These are phyloP conservation scores for Pseudogymnoascus sp. DNA, from an alignment of 2,329 filamentous ascomycete genomes.

Conservation along the genomic window DNA sequence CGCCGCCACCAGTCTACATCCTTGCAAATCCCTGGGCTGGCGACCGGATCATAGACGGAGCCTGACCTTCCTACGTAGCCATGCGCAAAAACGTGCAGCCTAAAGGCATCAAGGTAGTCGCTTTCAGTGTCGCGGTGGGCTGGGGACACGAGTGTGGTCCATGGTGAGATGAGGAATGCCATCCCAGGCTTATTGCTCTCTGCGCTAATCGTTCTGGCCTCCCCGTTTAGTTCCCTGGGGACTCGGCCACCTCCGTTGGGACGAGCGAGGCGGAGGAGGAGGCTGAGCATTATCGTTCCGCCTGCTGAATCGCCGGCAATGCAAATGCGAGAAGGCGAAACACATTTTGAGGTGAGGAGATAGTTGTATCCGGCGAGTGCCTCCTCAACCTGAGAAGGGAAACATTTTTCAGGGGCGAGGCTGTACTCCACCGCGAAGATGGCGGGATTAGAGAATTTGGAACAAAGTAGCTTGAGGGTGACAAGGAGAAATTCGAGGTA, in stretches of 20 bases:
- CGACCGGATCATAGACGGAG: conserved; percentile 43
- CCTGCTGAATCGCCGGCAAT: conserved; percentile 75
- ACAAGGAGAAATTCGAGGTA: conserved; percentile 75
- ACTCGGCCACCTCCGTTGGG: not conserved
- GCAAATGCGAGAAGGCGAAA: conserved; percentile 53
- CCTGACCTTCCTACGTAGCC: conserved; percentile 53
- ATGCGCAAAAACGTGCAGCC: conserved; percentile 59
- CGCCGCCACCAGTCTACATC: conserved; percentile 57
- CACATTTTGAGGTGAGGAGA: conserved; percentile 47
- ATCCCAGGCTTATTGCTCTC: conserved; percentile 39
- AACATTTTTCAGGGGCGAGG: conserved; percentile 63
- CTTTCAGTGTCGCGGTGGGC: conserved; percentile 60
- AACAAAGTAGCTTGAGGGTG: conserved; percentile 57
- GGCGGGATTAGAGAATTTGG: conserved; percentile 65
- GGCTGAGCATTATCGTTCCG: conserved; percentile 61
- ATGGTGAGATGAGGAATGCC: conserved; percentile 70
- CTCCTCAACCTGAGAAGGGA: conserved; percentile 65
- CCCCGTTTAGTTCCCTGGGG: conserved; percentile 16
- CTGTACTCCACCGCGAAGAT: conserved; percentile 76
- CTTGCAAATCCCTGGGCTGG: conserved; percentile 64
- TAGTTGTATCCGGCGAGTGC: conserved; percentile 62
- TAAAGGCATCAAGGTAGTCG: conserved; percentile 64
- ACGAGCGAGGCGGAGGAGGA: conserved; percentile 56
- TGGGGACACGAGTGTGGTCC: conserved; percentile 63
- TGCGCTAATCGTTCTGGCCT: conserved; percentile 16